Evolutionary conservation across 2,329 filamentous ascomycete genomes (phyloP), one percentile per base, ranked within the genome.

Genomic region (Neophaeococcomyces aloes): DNA sequence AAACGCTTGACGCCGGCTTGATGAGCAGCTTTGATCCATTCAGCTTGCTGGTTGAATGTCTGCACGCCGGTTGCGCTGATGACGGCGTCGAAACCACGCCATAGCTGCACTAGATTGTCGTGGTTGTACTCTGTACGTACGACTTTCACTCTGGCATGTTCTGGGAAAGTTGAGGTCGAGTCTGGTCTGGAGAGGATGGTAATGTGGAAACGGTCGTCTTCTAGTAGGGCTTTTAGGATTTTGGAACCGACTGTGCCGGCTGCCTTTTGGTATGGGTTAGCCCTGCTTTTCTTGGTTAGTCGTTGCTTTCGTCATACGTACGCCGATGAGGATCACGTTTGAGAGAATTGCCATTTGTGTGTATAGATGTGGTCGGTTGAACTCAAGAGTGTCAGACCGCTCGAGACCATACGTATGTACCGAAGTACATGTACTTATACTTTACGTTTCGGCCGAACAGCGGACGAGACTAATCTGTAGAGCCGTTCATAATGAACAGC

Each of bases 291-390:
- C 37, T 21, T 33, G 30, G 17, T 14, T 33, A 33, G 30, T 33
- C 6, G 7, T 14, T 33, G 5, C 5, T 14, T 18, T 5, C n/a
- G 5, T 14, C 30, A n/a, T 33, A 33, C 38, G 7, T 41, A 41
- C 38, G 11, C 38, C 38, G 4, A 41, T 30, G 17, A 41, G 30
- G n/a, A 41, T 29, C 10, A 41, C 38, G 23, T 33, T 33, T 4
- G 38, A 41, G 5, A 41, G 30, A 7, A 19, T 19, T 15, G n/a
- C 29, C 38, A 41, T 41, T 3, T 27, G 27, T 5, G 11, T 39
- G n/a, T 5, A 15, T 6, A n/a, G 14, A 37, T 37, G 8, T 37
- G 8, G 19, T 10, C 14, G 15, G 19, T 23, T 19, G 14, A 10
- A 5, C 7, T 7, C 7, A 11, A 18, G 5, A 10, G 10, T 7